These are phyloP conservation scores for Suhomyces ambrosiae DNA, from an alignment of 1,139 yeast genomes.

Conservation along the genomic window DNA sequence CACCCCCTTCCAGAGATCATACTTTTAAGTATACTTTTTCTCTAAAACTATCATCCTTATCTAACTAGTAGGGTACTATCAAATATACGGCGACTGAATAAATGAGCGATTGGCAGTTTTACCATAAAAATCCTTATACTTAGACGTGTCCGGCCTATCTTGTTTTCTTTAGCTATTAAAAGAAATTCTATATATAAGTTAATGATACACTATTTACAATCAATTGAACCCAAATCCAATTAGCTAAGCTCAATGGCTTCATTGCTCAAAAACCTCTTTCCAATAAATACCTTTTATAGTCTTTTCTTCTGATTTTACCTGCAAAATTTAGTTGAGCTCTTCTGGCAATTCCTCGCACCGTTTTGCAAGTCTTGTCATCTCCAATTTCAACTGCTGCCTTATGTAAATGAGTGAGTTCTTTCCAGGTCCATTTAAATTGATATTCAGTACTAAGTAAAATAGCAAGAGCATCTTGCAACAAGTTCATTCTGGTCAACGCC, in stretches of 20 bases:
- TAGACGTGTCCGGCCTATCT: too few species aligned
- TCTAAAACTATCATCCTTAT: too few species aligned
- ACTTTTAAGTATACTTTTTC: too few species aligned
- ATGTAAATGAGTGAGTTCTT: constrained; percentile 51
- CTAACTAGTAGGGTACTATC: too few species aligned
- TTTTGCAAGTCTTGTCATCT: constrained; percentile 38
- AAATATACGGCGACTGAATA: too few species aligned
- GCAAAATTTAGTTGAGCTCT: constrained; percentile 39
- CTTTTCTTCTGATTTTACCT: constrained; percentile 42
- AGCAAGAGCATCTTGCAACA: constrained; percentile 69
- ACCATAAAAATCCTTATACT: too few species aligned
- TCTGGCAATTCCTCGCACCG: constrained; percentile 35
- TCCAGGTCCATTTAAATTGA: constrained; percentile 73
- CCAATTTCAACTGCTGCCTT: constrained; percentile 54
- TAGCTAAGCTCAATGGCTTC: too few species aligned
- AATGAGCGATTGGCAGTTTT: too few species aligned
- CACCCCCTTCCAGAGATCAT: too few species aligned
- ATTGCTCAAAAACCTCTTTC: constrained; percentile 34
- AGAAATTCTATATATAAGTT: constrained; percentile 6
- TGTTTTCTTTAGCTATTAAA: background rate
- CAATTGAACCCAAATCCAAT: too few species aligned
- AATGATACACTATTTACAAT: constrained; percentile 22
- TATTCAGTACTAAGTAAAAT: constrained; percentile 66
- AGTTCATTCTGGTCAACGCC: constrained; percentile 51
- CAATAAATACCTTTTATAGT: constrained; percentile 34